A percentile compares a stretch with the other conserved stretches of the same genome.
These are phyloP conservation scores for Mucor indicus DNA, from an alignment of 371 early-diverging fungal genomes.

Conservation along the genomic window DNA sequence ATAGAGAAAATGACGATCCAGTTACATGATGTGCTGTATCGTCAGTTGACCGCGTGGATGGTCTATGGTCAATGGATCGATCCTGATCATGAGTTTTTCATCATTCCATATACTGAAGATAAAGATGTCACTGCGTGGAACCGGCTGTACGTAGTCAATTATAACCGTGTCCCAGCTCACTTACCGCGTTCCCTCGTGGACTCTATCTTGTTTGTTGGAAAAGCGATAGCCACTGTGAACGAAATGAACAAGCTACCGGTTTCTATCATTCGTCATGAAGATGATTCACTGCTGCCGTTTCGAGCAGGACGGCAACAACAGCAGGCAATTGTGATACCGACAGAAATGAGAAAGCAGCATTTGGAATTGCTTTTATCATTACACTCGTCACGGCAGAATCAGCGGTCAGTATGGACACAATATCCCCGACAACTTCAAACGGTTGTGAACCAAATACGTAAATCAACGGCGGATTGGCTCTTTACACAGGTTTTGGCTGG, in stretches of 20 bases:
- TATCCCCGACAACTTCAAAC: slow-evolving; percentile 29
- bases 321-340: slow-evolving; percentile 37
- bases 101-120: slow-evolving; percentile 20
- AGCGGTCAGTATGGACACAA: slow-evolving; percentile 4
- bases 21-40: slow-evolving; percentile 60
- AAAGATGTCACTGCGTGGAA: slow-evolving; percentile 41
- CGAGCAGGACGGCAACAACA: too few relatives aligned
- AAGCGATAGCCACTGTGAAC: slow-evolving; percentile 63
- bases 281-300: background rate
- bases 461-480: slow-evolving; percentile 62
- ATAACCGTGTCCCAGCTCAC: slow-evolving; percentile 49
- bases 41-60: slow-evolving; percentile 73
- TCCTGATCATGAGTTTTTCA: slow-evolving; percentile 69
- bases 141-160: slow-evolving; percentile 48
- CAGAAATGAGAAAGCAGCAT: slow-evolving; percentile 40
- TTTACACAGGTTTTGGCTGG: slow-evolving; percentile 70
- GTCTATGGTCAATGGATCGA: slow-evolving; percentile 67
- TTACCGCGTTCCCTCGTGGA: slow-evolving; percentile 52
- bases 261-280: background rate
- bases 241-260: slow-evolving; percentile 14
- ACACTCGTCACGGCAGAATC: slow-evolving; percentile 13
- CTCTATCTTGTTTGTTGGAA: slow-evolving; percentile 73
- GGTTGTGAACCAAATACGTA: slow-evolving; percentile 49
- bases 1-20: slow-evolving; percentile 53
- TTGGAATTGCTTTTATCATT: slow-evolving; percentile 30